Conservation (phyloP, 2,329 filamentous ascomycete genomes). For the Uncinocarpus reesii region DNA sequence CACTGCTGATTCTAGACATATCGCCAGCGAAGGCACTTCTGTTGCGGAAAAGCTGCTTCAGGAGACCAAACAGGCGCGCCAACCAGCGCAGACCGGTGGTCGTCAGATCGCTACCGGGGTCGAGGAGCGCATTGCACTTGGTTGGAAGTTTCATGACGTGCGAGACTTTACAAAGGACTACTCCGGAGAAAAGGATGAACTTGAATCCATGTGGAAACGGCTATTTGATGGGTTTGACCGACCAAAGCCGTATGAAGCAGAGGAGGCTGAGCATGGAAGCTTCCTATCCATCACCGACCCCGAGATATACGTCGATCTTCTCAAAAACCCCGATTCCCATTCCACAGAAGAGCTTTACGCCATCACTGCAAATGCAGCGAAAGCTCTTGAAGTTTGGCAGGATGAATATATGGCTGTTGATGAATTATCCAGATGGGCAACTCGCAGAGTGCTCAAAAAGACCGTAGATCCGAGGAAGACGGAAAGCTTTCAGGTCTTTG, state of each 20-base stretch:
- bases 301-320: conserved; percentile 29
- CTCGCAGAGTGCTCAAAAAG: conserved; percentile 42
- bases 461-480: conserved; percentile 43
- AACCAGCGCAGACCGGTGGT: neutral
- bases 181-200: conserved; percentile 23
- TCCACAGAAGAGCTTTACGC: conserved; percentile 45
- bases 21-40: conserved; percentile 12
- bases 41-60: conserved; percentile 2
- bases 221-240: conserved; percentile 25
- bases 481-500: conserved; percentile 42
- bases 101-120: conserved; percentile 12
- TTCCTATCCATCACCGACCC: conserved; percentile 31
- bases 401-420: conserved; percentile 47
- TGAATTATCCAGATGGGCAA: conserved; percentile 40
- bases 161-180: conserved; percentile 28
- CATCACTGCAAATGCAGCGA: conserved; percentile 45
- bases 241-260: conserved; percentile 29
- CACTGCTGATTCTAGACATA: conserved; percentile 16
- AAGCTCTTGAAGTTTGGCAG: conserved; percentile 46
- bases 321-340: conserved; percentile 33
- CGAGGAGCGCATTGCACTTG: conserved; percentile 25
- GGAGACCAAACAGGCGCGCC: conserved; percentile 9
- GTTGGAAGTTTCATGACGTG: conserved; percentile 33
- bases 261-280: conserved; percentile 24
- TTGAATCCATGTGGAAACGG: conserved; percentile 27